These are phyloP conservation scores for Mucor velutinosus DNA, from an alignment of 371 early-diverging fungal species.

Conservation along the genomic window DNA sequence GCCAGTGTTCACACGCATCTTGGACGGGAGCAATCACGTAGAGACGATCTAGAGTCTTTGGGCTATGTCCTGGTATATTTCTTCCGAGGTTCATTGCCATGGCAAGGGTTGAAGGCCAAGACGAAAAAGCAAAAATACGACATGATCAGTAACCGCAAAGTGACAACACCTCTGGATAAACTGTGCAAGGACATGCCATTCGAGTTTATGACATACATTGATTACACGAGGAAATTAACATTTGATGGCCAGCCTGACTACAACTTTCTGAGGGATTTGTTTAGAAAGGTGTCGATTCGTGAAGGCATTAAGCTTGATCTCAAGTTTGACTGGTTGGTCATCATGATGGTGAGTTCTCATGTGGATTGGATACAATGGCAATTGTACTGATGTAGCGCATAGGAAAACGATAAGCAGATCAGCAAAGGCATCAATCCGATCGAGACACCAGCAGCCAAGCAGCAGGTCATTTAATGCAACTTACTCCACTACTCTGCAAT, in stretches of 20 bases:
- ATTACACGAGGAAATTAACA: slow-evolving; percentile 91
- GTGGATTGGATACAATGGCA: not conserved
- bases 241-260: slow-evolving; percentile 99
- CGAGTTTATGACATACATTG: slow-evolving; percentile 92
- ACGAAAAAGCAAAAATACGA: slow-evolving; percentile 98
- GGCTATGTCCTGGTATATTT: slow-evolving; percentile 99
- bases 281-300: slow-evolving; percentile 87
- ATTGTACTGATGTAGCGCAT: not conserved
- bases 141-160: slow-evolving; percentile 97
- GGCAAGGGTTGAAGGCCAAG: slow-evolving; percentile 98
- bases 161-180: slow-evolving; percentile 90
- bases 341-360: not conserved
- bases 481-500: not conserved
- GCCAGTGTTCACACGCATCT: slow-evolving; percentile 98
- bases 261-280: slow-evolving; percentile 88
- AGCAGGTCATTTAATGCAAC: slow-evolving; percentile 3
- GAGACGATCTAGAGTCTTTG: slow-evolving; percentile 98
- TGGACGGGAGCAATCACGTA: slow-evolving; percentile 96
- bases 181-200: slow-evolving; percentile 93
- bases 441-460: not conserved
- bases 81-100: slow-evolving; percentile 95
- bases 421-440: not conserved
- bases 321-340: slow-evolving; percentile 86
- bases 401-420: slow-evolving; percentile 7
- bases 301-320: slow-evolving; percentile 91